phyloP scores from a whole-genome alignment of 129 eudicot genomes.

The Flaveria trinervia region DNA sequence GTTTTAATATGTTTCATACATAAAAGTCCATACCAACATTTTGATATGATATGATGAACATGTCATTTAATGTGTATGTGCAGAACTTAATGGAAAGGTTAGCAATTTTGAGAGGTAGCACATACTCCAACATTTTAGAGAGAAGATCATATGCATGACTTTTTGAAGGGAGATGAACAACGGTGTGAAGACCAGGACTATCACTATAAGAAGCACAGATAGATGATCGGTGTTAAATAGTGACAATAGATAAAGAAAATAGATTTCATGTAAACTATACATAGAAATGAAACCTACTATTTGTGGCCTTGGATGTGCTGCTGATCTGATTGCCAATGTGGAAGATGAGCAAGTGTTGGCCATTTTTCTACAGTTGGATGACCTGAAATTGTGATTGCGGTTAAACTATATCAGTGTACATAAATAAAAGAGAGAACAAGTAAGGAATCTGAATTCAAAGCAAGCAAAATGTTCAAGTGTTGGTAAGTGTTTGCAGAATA shows the following conservation, averaged over 20 bases:
- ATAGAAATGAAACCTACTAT: slow-evolving; percentile 56
- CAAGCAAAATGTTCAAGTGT: slow-evolving; percentile 7
- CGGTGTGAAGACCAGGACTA: slow-evolving; percentile 86
- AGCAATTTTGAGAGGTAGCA: slow-evolving; percentile 28
- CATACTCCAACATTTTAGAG: slow-evolving; percentile 98
- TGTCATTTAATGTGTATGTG: slow-evolving; percentile 2
- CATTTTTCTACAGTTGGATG: slow-evolving; percentile 95
- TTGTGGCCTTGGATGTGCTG: slow-evolving; percentile 94
- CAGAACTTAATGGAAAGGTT: slow-evolving; percentile 9
- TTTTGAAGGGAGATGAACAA: slow-evolving; percentile 90
- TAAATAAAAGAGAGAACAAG: neutral
- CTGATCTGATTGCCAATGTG: slow-evolving; percentile 85
- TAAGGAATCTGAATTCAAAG: slow-evolving; percentile 13
- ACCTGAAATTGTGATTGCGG: slow-evolving; percentile 43
- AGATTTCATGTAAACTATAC: slow-evolving; percentile 1
- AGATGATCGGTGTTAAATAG: slow-evolving; percentile 11
- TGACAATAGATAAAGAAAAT: neutral
- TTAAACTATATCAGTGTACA: slow-evolving; percentile 17
- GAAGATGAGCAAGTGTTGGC: slow-evolving; percentile 91
- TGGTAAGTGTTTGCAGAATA: slow-evolving; percentile 9
- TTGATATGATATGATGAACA: slow-evolving; percentile 3
- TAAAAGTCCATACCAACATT: neutral
- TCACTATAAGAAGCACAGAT: slow-evolving; percentile 57
- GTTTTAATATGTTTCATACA: neutral
- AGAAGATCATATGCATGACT: slow-evolving; percentile 92